Evolutionary conservation across 352 stramenopile species (phyloP).

Genomic region (Globisporangium camurandrum): DNA sequence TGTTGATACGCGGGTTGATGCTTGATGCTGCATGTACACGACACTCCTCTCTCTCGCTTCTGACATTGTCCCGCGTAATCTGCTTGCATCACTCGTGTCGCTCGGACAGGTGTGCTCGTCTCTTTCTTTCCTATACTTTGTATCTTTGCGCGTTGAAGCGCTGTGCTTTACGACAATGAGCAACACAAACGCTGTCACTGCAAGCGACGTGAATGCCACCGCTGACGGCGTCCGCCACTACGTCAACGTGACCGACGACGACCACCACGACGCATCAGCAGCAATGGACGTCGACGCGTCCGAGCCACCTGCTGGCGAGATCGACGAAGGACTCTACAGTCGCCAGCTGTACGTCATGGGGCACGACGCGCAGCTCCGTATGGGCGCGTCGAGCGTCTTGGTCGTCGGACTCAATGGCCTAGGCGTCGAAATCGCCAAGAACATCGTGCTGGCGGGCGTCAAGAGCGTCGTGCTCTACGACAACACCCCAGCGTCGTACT

Average conservation of each 20-base stretch:
- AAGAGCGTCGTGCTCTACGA: conserved; percentile 95
- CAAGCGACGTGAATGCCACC: conserved; percentile 62
- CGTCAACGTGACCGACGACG: conserved; percentile 60
- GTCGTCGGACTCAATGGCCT: conserved; percentile 94
- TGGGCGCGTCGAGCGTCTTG: conserved; percentile 94
- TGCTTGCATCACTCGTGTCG: too few relatives aligned
- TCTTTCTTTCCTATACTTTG: background rate
- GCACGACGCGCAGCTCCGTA: conserved; percentile 96
- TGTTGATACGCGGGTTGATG: too few relatives aligned
- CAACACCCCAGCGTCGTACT: conserved; percentile 63
- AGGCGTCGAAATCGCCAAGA: conserved; percentile 97
- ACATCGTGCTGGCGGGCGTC: conserved; percentile 96
- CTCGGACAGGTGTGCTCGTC: background rate
- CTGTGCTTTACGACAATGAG: too few relatives aligned
- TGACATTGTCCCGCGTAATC: too few relatives aligned
- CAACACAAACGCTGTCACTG: conserved; percentile 57
- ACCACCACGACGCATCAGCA: too few relatives aligned
- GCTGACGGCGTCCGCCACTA: conserved; percentile 65
- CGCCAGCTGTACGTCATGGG: conserved; percentile 99
- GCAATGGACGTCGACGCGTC: conserved; percentile 59
- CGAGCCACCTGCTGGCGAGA: conserved; percentile 25
- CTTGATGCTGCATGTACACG: too few relatives aligned
- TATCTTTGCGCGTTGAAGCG: too few relatives aligned
- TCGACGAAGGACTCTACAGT: conserved; percentile 86
- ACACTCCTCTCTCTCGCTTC: too few relatives aligned